Evolutionary conservation across 106 monocot species (phyloP), one percentile per base, ranked within the genome.

Genomic region (Dioscorea alata): DNA sequence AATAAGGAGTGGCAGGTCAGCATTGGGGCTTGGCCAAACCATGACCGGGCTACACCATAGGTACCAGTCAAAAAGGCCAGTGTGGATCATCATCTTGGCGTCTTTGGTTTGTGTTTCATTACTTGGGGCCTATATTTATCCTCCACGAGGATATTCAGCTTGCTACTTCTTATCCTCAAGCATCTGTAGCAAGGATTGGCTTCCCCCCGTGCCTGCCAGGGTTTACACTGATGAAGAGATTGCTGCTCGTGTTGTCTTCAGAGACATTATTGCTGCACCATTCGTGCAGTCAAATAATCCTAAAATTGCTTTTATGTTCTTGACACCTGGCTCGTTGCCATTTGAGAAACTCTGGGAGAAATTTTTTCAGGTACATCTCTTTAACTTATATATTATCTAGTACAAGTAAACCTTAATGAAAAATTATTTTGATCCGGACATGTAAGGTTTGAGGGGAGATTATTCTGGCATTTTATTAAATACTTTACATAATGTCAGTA

Each of bases 241-340:
- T 50, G 70, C 79, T 51, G 75, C 87, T 33, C 71, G 65, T 18
- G 87, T 73, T 18, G 79, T 99, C 18, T 67, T 83, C 23, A 84
- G 57, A 24, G 90, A 93, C 52, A 74, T 99, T 34, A 80, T 99
- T 48, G 35, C 75, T 0, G 60, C 64, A 33, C 80, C 79, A 17
- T 56, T 71, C 19, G 63, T 81, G 50, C 73, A 69, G 32, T 63
- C 80, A 10, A 86, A 82, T 62, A 86, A 68, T 61, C 78, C 86
- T 50, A 96, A 96, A 67, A 77, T 96, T 70, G 96, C 96, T 60
- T 96, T 96, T 78, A 92, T 96, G 84, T 96, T 96, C 77, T 69
- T 96, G 70, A 92, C 91, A 23, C 89, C 86, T 14, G 91, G 89
- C 50, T 72, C 91, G 50, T 73, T 96, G 78, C 86, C 96, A 57